Evolutionary conservation across 306 rosid genomes (phyloP).

Genomic region (Vigna radiata): DNA sequence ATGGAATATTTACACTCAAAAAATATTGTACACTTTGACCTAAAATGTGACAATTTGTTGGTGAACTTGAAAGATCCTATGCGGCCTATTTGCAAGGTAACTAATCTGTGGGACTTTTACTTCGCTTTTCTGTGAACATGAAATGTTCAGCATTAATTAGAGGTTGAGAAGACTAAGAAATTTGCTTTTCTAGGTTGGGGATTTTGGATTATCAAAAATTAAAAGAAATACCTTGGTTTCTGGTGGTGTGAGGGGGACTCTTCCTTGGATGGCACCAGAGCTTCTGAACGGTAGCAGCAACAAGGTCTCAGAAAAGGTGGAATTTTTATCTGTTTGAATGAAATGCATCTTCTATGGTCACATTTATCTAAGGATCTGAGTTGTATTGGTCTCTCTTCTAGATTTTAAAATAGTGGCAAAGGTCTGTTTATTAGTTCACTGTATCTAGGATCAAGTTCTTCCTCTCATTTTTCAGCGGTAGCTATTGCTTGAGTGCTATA

Average conservation of each 20-base stretch:
- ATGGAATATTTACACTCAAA: conserved; percentile 93
- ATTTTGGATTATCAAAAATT: conserved; percentile 92
- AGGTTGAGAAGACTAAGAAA: conserved; percentile 32
- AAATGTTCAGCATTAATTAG: conserved; percentile 8
- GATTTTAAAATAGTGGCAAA: conserved; percentile 2
- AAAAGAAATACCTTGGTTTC: conserved; percentile 86
- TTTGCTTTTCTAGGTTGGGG: conserved; percentile 69
- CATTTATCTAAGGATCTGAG: conserved; percentile 16
- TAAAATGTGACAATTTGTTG: conserved; percentile 91
- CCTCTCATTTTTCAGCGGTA: conserved; percentile 4
- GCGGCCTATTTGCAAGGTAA: conserved; percentile 94
- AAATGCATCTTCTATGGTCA: conserved; percentile 19
- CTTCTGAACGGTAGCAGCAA: conserved; percentile 85
- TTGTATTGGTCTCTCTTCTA: conserved; percentile 17
- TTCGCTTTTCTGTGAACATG: conserved; percentile 5
- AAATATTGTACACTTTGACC: conserved; percentile 91
- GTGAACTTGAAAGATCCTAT: conserved; percentile 84
- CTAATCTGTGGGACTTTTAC: neutral
- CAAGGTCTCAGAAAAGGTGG: conserved; percentile 93
- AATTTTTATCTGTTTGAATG: conserved; percentile 13
- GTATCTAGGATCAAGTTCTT: neutral
- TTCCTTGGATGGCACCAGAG: conserved; percentile 98
- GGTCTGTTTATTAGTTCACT: conserved; percentile 4
- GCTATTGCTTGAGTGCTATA: neutral
- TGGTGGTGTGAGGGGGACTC: conserved; percentile 91